A percentile compares a stretch with the other conserved stretches of the same genome.
Evolutionary conservation across 2,329 filamentous ascomycete genomes (phyloP).

Genomic region (Botryosphaeria dothidea): DNA sequence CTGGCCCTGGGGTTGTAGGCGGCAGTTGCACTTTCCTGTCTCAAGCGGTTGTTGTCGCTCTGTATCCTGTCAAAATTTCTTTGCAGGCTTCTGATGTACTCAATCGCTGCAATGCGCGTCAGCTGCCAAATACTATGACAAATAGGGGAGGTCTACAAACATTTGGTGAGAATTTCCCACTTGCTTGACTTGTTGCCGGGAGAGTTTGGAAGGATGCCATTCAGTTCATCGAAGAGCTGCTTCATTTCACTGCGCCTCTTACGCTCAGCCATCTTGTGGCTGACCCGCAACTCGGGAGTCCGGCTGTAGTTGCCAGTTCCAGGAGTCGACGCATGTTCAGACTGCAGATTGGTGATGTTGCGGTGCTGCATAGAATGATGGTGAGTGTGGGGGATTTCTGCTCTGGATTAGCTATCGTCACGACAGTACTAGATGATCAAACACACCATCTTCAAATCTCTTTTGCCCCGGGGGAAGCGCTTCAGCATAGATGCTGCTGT

Average conservation of each 20-base stretch:
- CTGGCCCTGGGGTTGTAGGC: slow-evolving; percentile 38
- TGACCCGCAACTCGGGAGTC: slow-evolving; percentile 78
- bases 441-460: slow-evolving; percentile 64
- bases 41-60: slow-evolving; percentile 42
- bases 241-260: slow-evolving; percentile 89
- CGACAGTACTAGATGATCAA: neutral
- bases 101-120: slow-evolving; percentile 43
- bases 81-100: slow-evolving; percentile 47
- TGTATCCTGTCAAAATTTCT: slow-evolving; percentile 41
- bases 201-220: slow-evolving; percentile 76
- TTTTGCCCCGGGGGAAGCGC: slow-evolving; percentile 71
- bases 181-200: slow-evolving; percentile 84
- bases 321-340: slow-evolving; percentile 58
- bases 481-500: slow-evolving; percentile 78
- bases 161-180: slow-evolving; percentile 86
- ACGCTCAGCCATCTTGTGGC: slow-evolving; percentile 81
- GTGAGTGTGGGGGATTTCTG: slow-evolving; percentile 55
- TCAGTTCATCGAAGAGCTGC: slow-evolving; percentile 77
- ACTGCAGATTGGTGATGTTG: slow-evolving; percentile 65
- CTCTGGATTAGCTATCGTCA: slow-evolving; percentile 25
- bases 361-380: slow-evolving; percentile 77
- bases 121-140: neutral
- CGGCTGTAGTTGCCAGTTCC: slow-evolving; percentile 76
- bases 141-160: slow-evolving; percentile 48
- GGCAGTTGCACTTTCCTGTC: slow-evolving; percentile 34